Percentiles rank a stretch among this genome's conserved stretches.
These are phyloP conservation scores for Xylaria sp. DNA, from an alignment of 2,329 filamentous ascomycete genomes.

Conservation along the genomic window DNA sequence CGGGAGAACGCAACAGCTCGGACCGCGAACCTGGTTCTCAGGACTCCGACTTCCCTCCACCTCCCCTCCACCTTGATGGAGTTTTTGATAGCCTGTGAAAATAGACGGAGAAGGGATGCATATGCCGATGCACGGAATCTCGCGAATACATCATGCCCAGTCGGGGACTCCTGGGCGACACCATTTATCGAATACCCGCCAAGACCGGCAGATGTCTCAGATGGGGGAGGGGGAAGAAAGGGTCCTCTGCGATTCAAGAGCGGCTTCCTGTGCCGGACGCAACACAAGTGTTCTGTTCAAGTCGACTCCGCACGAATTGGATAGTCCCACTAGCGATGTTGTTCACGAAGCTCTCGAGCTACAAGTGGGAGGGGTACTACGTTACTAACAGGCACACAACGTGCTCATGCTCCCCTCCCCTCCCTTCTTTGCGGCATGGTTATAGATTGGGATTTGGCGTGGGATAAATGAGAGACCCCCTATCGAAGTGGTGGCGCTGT, in stretches of 20 bases:
- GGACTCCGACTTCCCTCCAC: too few species aligned
- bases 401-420: not conserved
- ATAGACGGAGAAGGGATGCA: too few species aligned
- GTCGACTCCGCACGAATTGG: not conserved
- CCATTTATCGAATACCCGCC: conserved; percentile 26
- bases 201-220: conserved; percentile 28
- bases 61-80: conserved; percentile 13
- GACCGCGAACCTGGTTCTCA: conserved; percentile 22
- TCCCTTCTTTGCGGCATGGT: not conserved
- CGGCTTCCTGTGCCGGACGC: not conserved
- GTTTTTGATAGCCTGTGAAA: conserved; percentile 12
- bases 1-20: conserved; percentile 19
- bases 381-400: too few species aligned
- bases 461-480: not conserved
- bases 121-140: conserved; percentile 1
- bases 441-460: not conserved
- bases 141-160: conserved; percentile 9
- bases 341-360: not conserved
- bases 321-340: not conserved
- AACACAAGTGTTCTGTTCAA: not conserved
- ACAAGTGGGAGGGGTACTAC: not conserved
- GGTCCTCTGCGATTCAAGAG: not conserved
- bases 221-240: too few species aligned
- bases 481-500: not conserved
- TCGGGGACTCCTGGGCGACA: conserved; percentile 14